Evolutionary conservation across 2,329 filamentous ascomycete genomes (phyloP), one percentile per base, ranked within the genome.

Genomic region (Aphanocladium album): DNA sequence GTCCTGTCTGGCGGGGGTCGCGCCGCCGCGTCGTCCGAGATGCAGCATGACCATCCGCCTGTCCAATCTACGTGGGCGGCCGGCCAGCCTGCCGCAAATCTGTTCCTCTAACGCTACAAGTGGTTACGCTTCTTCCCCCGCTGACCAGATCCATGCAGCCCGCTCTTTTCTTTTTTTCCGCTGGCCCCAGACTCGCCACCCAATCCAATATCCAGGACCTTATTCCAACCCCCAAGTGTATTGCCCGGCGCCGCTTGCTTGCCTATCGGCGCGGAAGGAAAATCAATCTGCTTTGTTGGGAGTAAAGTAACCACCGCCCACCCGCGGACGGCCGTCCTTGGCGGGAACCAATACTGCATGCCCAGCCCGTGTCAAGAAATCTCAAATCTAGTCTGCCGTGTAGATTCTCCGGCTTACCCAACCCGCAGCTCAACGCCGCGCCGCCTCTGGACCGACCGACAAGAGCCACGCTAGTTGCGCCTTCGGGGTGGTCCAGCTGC

Each of bases 401-500:
- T 39, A 41, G 27, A 21, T 19, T 30, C 21, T 1, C 43, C 45
- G 23, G 45, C 30, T 39, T 49, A 57, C 33, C 55, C 46, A 57
- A 57, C 45, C 55, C 55, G 55, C 46, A 30, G 21, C 46, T 39
- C 23, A n/a, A 19, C 43, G 46, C 55, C 55, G 55, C 55, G 55
- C 55, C 55, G 45, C 50, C 45, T 37, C 41, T 41, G 30, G 35
- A 39, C 33, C 43, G 45, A 30, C 55, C 55, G 33, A 47, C 53
- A 27, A 56, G 30, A 19, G 16, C 27, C 45, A 57, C 55, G 43
- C 55, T 57, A 57, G 12, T 12, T 49, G 19, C 57, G 49, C 49
- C 57, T 60, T 53, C 57, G 49, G 57, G 39, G 49, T 47, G 57
- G 57, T 60, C 39, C 57, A 53, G 30, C 57, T 39, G 30, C 49